phyloP scores from a whole-genome alignment of 768 basidiomycete genomes.

The Boletus barrowsii region DNA sequence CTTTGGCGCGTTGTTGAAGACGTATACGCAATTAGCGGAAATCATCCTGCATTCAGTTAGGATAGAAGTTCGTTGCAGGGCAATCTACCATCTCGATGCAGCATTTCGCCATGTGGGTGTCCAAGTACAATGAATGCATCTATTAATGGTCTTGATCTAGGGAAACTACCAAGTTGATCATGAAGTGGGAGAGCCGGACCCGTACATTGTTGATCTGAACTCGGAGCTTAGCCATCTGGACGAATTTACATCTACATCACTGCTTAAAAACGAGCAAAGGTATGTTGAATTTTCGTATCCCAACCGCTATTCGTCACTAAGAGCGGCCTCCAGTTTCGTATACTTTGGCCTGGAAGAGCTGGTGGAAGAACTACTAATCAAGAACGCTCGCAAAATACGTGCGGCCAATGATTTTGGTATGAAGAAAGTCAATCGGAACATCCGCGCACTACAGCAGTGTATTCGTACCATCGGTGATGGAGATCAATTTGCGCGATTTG shows the following conservation, averaged over 20 bases:
- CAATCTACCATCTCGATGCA: slow-evolving; percentile 75
- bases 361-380: slow-evolving; percentile 80
- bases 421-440: slow-evolving; percentile 84
- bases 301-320: background rate
- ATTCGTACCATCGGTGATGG: slow-evolving; percentile 73
- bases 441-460: slow-evolving; percentile 88
- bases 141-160: slow-evolving; percentile 38
- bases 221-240: slow-evolving; percentile 74
- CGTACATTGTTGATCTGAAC: slow-evolving; percentile 84
- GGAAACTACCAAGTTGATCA: slow-evolving; percentile 81
- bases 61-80: slow-evolving; percentile 82
- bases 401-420: slow-evolving; percentile 73
- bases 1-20: slow-evolving; percentile 86
- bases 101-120: slow-evolving; percentile 69
- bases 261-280: slow-evolving; percentile 67
- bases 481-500: slow-evolving; percentile 62
- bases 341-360: slow-evolving; percentile 84
- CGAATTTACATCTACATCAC: slow-evolving; percentile 57
- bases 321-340: slow-evolving; percentile 52
- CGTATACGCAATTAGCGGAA: slow-evolving; percentile 85
- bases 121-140: background rate
- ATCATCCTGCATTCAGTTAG: slow-evolving; percentile 85
- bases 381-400: slow-evolving; percentile 67
- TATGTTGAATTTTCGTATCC: slow-evolving; percentile 36
- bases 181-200: slow-evolving; percentile 89